A percentile compares a stretch with the other conserved stretches of the same genome.
Evolutionary conservation across 306 rosid species (phyloP).

Genomic region (Astragalus membranaceus): DNA sequence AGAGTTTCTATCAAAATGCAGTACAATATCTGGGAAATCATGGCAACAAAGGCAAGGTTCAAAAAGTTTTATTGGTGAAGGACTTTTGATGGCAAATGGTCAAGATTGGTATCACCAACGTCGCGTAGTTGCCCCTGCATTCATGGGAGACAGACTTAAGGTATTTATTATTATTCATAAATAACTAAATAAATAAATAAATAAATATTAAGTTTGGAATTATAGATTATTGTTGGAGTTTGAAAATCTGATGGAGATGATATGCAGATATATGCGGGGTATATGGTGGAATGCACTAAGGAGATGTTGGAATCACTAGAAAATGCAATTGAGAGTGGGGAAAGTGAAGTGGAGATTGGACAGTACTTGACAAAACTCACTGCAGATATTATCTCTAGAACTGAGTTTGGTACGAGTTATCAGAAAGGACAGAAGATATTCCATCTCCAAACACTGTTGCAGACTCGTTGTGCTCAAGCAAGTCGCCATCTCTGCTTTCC

Average conservation of each 20-base stretch:
- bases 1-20: slow-evolving; percentile 44
- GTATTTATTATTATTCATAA: slow-evolving; percentile 17
- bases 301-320: slow-evolving; percentile 59
- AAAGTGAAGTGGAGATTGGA: slow-evolving; percentile 66
- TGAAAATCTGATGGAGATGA: too few relatives aligned
- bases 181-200: too few relatives aligned
- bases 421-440: slow-evolving; percentile 81
- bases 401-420: slow-evolving; percentile 67
- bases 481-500: slow-evolving; percentile 77
- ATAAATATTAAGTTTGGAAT: too few relatives aligned
- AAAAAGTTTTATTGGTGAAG: slow-evolving; percentile 54
- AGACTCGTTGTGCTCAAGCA: slow-evolving; percentile 76
- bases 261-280: slow-evolving; percentile 66
- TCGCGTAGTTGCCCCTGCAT: slow-evolving; percentile 64
- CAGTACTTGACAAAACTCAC: slow-evolving; percentile 63
- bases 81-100: slow-evolving; percentile 68
- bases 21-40: slow-evolving; percentile 47
- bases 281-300: slow-evolving; percentile 92
- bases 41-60: slow-evolving; percentile 65
- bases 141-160: slow-evolving; percentile 59
- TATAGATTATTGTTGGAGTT: too few relatives aligned
- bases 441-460: slow-evolving; percentile 56
- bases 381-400: slow-evolving; percentile 80
- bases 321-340: slow-evolving; percentile 36
- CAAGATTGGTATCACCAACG: slow-evolving; percentile 65